Base-by-base conservation (phyloP, 306 rosid species). In the Quercus cerris region DNA sequence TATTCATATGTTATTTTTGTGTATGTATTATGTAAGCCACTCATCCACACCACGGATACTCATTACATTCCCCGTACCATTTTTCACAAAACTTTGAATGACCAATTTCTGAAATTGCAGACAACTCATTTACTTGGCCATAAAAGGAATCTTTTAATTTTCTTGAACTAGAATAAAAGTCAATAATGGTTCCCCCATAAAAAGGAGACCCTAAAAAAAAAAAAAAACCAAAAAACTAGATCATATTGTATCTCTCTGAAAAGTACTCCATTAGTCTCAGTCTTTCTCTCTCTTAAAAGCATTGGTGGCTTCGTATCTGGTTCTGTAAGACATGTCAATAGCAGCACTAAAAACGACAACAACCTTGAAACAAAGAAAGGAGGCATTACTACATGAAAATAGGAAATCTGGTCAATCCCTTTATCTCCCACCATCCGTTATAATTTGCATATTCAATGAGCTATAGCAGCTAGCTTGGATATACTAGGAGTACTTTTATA, bases 301-400 rank as follows among this genome's bases (percentile, higher is more conserved):
- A 71, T 28, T 58, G 76, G 82, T 54, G 71, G 82, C 15, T 12
- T 70, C 27, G 62, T 75, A 13, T 23, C 62, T 57, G 71, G 77
- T 41, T 56, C 56, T 66, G 62, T 55, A 56, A 6, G 64, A 23
- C 30, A 23, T 23, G 51, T 67, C 71, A 33, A 67, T 46, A 18
- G 14, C 51, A 31, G 14, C 71, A 11, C 15, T 18, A 9, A 44
- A 67, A 67, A 8, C 71, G 71, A 67, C 54, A 49, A 49, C 54
- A 12, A 49, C 54, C 54, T 49, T 10, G 54, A 49, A 49, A 49
- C 5, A 12, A 49, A 12, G 54, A 49, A 49, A 49, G 54, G 4
- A 2, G 14, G 13, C 3, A 59, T 5, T 23, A 23, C 6, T 5
- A 5, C 5, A 2, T 3, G 30, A n/a, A 58, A 19, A 10, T 22